Evolutionary conservation across 192 early-diverging fungal genomes (phyloP).

Genomic region (Gryganskiella cystojenkinii): DNA sequence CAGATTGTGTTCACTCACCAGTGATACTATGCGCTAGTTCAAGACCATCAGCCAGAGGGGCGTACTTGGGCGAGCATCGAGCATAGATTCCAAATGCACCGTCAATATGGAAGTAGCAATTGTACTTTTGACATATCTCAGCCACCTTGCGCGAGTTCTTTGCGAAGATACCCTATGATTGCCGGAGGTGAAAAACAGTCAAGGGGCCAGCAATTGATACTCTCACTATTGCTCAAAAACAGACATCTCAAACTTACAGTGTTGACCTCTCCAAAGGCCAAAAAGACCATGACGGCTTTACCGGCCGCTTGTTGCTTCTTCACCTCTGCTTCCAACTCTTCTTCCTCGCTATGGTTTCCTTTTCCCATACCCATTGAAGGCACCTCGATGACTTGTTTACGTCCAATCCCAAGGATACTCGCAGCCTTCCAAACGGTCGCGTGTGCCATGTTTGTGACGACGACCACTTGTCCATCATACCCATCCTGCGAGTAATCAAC

Average conservation of each 20-base stretch:
- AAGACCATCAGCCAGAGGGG: constrained; percentile 45
- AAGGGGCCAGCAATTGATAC: background rate
- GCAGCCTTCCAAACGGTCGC: constrained; percentile 63
- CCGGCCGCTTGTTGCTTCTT: constrained; percentile 12
- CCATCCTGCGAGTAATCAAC: constrained; percentile 62
- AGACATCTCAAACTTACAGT: constrained; percentile 25
- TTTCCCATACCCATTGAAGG: constrained; percentile 22
- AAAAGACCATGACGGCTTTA: constrained; percentile 57
- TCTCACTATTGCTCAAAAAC: background rate
- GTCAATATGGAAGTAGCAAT: constrained; percentile 70
- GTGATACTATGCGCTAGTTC: constrained; percentile 67
- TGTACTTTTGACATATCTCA: constrained; percentile 51
- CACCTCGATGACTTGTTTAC: constrained; percentile 57
- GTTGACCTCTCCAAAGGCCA: constrained; percentile 68
- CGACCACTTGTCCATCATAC: constrained; percentile 50
- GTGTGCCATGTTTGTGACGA: constrained; percentile 53
- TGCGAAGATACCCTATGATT: constrained; percentile 48
- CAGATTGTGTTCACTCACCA: constrained; percentile 9
- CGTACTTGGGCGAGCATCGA: constrained; percentile 44
- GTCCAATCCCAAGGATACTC: constrained; percentile 61
- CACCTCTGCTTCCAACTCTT: constrained; percentile 21
- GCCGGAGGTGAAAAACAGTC: background rate
- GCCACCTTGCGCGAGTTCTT: constrained; percentile 51
- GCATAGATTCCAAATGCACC: constrained; percentile 72
- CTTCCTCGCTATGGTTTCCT: constrained; percentile 3